Base-by-base conservation (phyloP, 1,139 yeast genomes). In the Lipomyces yarrowii region DNA sequence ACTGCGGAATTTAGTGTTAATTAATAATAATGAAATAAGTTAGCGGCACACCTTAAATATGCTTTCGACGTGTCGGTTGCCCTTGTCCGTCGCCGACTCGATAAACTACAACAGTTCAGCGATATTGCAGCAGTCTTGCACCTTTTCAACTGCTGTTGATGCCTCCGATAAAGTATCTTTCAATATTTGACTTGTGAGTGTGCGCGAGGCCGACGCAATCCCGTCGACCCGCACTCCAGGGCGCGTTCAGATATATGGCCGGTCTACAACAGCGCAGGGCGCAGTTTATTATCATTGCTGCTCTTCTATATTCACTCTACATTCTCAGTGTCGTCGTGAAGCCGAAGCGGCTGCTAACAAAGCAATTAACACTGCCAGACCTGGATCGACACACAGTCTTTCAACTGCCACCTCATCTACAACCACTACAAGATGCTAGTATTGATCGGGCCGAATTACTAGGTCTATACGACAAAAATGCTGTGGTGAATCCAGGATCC, bases 311-410 rank as follows among this genome's bases (percentile, higher is more conserved):
- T 18, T 56, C 58, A 7, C 48, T 56, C 42, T 56, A 21, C 21
- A 11, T 26, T 32, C 33, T 56, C 39, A 26, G 15, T 21, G n/a
- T n/a, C 11, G 26, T 56, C 13, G 30, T 32, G 18, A 4, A 30
- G 18, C 58, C 58, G 13, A 56, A 56, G 10, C 42, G 58, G 5
- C 58, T 56, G 7, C 10, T 8, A 32, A 26, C 58, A 13, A 39
- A 4, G 42, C n/a, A 13, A 21, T 32, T 56, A 13, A n/a, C 21
- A 11, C 42, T 56, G 1, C 58, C 58, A n/a, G 54, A 56, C 11
- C 56, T 56, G 15, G 39, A 18, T 11, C 15, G 58, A 35, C 58
- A 56, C n/a, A 30, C 48, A n/a, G 30, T 11, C 18, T 56, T 32
- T 39, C 58, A 56, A 11, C 58, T 53, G 10, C 33, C 56, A 35